A percentile compares a stretch with the other conserved stretches of the same genome.
These are phyloP conservation scores for Globisporangium polare DNA, from an alignment of 352 stramenopile genomes.

Conservation along the genomic window DNA sequence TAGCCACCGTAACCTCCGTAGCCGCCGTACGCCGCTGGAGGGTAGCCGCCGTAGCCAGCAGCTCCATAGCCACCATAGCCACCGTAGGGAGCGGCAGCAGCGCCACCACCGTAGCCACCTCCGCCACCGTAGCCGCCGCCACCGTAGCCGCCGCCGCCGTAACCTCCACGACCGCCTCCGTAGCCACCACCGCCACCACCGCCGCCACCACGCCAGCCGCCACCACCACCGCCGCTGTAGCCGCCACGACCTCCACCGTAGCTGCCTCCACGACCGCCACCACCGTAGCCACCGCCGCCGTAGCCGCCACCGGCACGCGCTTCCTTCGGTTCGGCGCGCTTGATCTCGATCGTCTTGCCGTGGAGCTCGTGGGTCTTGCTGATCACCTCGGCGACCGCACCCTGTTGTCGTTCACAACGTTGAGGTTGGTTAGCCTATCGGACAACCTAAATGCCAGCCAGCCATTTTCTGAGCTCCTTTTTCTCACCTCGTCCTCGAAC, in stretches of 20 bases:
- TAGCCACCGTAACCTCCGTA: conserved; percentile 18
- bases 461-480: not conserved
- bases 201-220: conserved; percentile 13
- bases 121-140: conserved; percentile 13
- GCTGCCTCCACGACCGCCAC: conserved; percentile 19
- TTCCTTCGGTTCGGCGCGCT: conserved; percentile 83
- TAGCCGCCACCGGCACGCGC: conserved; percentile 32
- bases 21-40: conserved; percentile 15
- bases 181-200: no score
- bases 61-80: conserved; percentile 17
- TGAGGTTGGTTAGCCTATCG: no score
- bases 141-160: conserved; percentile 18
- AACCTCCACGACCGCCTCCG: conserved; percentile 17
- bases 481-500: conserved; percentile 85
- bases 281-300: conserved; percentile 27
- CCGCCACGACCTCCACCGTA: conserved; percentile 19
- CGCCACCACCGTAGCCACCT: conserved; percentile 23
- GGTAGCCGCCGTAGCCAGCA: conserved; percentile 18
- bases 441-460: no score
- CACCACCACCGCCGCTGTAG: conserved; percentile 10
- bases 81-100: conserved; percentile 15
- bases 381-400: conserved; percentile 85
- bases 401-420: conserved; percentile 24
- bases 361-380: conserved; percentile 89
- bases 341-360: conserved; percentile 89